Evolutionary conservation across 169 alveolate species (phyloP).

Genomic region (Plasmodium gallinaceum): DNA sequence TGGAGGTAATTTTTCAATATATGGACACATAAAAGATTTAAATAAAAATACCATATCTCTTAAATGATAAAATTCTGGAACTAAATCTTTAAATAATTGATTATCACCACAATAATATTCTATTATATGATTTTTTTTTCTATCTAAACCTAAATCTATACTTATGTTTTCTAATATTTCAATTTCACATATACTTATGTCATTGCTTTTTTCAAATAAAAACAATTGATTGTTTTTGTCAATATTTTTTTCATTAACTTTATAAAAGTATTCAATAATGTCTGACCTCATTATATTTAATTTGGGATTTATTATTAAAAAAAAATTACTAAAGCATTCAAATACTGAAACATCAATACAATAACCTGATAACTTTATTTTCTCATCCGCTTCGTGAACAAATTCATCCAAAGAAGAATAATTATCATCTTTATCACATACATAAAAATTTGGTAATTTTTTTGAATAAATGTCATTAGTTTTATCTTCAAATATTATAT

Average conservation of each 20-base stretch:
- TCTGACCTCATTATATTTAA: constrained; percentile 72
- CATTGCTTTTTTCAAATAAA: constrained; percentile 69
- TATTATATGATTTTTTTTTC: constrained; percentile 50
- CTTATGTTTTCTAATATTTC: constrained; percentile 74
- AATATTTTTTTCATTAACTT: constrained; percentile 70
- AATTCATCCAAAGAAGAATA: constrained; percentile 72
- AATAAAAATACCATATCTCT: constrained; percentile 74
- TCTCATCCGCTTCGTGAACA: constrained; percentile 14
- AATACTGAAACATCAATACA: constrained; percentile 74
- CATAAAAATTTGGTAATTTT: not conserved
- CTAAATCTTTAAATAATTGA: constrained; percentile 47
- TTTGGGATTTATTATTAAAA: constrained; percentile 68
- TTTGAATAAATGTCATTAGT: not conserved
- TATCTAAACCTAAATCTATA: constrained; percentile 71
- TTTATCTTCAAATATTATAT: not conserved
- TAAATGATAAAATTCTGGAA: constrained; percentile 76
- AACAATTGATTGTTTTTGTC: constrained; percentile 63
- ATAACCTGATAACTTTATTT: constrained; percentile 56
- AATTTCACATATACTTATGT: constrained; percentile 72
- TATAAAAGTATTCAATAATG: constrained; percentile 75
- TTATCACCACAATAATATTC: constrained; percentile 76
- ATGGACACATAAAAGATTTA: constrained; percentile 77
- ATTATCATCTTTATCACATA: constrained; percentile 6
- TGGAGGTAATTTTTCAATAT: constrained; percentile 70
- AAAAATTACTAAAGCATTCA: constrained; percentile 72